Evolutionary conservation across 2,329 filamentous ascomycete species (phyloP).

Genomic region (Pseudonectria buxi): DNA sequence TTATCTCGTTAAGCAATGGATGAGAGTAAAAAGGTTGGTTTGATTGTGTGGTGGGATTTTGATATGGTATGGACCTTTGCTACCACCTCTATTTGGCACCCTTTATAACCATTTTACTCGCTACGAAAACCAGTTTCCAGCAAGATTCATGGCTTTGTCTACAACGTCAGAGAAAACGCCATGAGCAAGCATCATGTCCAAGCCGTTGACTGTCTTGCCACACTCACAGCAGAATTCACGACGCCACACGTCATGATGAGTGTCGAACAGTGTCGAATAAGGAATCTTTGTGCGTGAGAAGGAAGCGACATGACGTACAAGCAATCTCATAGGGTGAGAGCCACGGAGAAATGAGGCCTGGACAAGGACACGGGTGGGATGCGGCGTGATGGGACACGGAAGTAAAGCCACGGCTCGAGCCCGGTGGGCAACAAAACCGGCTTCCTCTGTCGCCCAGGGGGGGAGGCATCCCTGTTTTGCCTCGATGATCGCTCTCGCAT

Average conservation of each 20-base stretch:
- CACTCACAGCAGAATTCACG: constrained; percentile 9
- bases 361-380: not conserved
- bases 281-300: constrained; percentile 14
- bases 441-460: constrained; percentile 1
- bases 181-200: constrained; percentile 3
- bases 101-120: constrained; percentile 13
- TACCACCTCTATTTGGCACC: constrained; percentile 9
- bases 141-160: constrained; percentile 11
- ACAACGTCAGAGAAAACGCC: constrained; percentile 20
- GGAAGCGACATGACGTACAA: constrained; percentile 19
- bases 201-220: not conserved
- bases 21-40: constrained; percentile 1
- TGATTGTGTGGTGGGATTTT: constrained; percentile 1
- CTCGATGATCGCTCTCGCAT: no score
- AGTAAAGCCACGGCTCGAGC: not conserved
- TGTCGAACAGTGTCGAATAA: constrained; percentile 8
- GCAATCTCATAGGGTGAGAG: not conserved
- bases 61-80: constrained; percentile 11
- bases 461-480: no score
- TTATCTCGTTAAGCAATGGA: no score
- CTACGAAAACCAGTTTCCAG: constrained; percentile 21
- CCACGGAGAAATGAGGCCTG: not conserved
- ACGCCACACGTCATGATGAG: constrained; percentile 22
- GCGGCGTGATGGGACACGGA: constrained; percentile 1
- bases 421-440: constrained; percentile 6